These are phyloP conservation scores for Fusarium sp. DNA, from an alignment of 2,329 filamentous ascomycete species.

Conservation along the genomic window DNA sequence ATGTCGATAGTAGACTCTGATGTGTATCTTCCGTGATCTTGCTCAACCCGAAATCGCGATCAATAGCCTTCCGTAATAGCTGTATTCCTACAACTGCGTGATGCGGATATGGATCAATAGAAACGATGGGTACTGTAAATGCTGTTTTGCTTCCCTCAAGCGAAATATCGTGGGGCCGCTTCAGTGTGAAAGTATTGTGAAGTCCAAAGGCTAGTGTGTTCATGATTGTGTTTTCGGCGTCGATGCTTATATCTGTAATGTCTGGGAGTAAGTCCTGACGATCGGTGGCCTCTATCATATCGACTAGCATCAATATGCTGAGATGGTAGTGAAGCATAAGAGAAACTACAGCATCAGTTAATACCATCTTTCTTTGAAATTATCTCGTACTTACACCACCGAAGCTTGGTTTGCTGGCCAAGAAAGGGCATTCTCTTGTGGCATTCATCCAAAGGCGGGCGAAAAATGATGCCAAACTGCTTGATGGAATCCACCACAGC, in stretches of 20 bases:
- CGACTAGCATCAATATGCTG: conserved; percentile 48
- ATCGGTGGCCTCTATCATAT: conserved; percentile 47
- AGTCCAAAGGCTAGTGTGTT: conserved; percentile 48
- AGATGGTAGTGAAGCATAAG: conserved; percentile 51
- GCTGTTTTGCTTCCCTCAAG: neutral
- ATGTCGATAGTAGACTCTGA: conserved; percentile 40
- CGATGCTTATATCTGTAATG: conserved; percentile 39
- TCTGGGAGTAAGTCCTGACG: conserved; percentile 44
- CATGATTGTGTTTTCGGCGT: conserved; percentile 49
- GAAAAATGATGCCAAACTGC: conserved; percentile 45
- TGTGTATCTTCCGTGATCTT: conserved; percentile 46
- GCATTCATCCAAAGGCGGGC: conserved; percentile 46
- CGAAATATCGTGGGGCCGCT: neutral
- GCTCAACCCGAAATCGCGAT: conserved; percentile 41
- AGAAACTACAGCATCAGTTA: conserved; percentile 36
- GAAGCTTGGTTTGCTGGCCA: conserved; percentile 46
- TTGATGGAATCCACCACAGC: conserved; percentile 43
- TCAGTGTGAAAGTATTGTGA: conserved; percentile 43
- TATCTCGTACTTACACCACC: conserved; percentile 45
- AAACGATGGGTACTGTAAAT: conserved; percentile 45
- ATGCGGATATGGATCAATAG: conserved; percentile 50
- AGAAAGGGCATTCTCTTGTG: conserved; percentile 49
- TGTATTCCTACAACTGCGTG: conserved; percentile 48
- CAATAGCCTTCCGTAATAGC: conserved; percentile 46
- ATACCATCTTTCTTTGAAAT: fast-evolving